Evolutionary conservation across 2,329 filamentous ascomycete species (phyloP), one percentile per base, ranked within the genome.

Genomic region (Talaromyces sp.): DNA sequence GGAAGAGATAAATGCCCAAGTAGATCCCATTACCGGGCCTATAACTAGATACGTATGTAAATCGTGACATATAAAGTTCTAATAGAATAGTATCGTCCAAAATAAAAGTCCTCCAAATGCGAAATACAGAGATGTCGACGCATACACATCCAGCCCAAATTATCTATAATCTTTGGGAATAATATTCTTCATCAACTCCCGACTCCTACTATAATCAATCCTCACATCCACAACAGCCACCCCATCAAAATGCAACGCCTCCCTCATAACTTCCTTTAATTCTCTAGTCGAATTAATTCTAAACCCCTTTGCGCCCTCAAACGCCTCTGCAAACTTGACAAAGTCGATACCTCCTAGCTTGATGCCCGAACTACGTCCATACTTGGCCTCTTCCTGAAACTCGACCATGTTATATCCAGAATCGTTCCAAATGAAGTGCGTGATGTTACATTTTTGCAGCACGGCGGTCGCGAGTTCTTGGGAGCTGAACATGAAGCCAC

Each of bases 341-440:
- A 65, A 65, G 60, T 65, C 64, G 19, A 65, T 57, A 0, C 64
- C 64, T 13, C 64, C 64, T 3, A 65, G 22, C 27, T 58, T 62
- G 16, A 65, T 65, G 4, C 64, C 64, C 1, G 64, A 65, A 6
- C 64, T 65, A n/a, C 64, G 64, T 3, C 64, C 64, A 14, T 65
- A 65, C 13, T 65, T 65, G 24, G 64, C 64, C 16, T 65, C 64
- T 52, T 65, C 64, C 60, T 65, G 64, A 16, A 65, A 65, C 14
- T 65, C 64, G 9, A 65, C 64, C 64, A 65, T 65, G 35, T 65
- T 65, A 24, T 65, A 65, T 3, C 39, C 59, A 1, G 64, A 65
- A 45, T 65, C 64, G 6, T 65, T 65, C 64, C 64, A 65, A 43
- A 65, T 65, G 24, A 65, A 65, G 41, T 65, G 64, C 8, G 64